phyloP scores from a whole-genome alignment of 1,284 basidiomycete species.

The Microstroma glucosiphilum region DNA sequence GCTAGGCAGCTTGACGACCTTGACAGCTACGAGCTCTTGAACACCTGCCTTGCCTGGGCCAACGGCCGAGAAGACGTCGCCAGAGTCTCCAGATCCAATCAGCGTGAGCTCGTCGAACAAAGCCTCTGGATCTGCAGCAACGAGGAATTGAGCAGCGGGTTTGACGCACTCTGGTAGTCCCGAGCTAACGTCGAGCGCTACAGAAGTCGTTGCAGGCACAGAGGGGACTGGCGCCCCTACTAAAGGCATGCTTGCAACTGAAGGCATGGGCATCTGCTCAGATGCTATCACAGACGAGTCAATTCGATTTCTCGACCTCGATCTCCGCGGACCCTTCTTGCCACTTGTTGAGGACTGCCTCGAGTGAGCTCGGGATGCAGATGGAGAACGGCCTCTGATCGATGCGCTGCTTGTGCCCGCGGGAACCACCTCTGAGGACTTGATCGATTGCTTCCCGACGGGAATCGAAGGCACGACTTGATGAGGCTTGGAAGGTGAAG shows the following conservation, averaged over 20 bases:
- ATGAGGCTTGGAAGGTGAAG: no score
- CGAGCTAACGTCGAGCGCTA: no score
- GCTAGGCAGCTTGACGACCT: slow-evolving; percentile 22
- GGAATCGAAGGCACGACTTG: neutral
- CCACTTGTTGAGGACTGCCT: neutral
- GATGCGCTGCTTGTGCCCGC: neutral
- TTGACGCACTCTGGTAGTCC: slow-evolving; percentile 2
- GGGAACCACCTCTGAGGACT: neutral
- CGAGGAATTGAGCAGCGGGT: neutral
- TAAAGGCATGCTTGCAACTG: neutral
- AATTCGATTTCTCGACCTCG: neutral
- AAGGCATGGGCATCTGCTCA: neutral
- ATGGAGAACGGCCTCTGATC: neutral
- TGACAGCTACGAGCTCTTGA: slow-evolving; percentile 27
- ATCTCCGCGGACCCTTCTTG: neutral
- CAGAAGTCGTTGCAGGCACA: no score
- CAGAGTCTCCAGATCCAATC: slow-evolving; percentile 39
- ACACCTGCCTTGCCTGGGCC: neutral
- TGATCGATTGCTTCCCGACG: no score
- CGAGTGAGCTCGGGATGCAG: neutral
- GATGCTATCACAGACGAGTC: neutral
- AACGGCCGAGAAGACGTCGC: slow-evolving; percentile 21
- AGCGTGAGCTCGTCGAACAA: slow-evolving; percentile 23
- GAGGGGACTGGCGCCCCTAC: neutral
- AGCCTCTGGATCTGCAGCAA: neutral